Evolutionary conservation across 2,329 filamentous ascomycete species (phyloP), one percentile per base, ranked within the genome.

Genomic region (Penicillium sp.): DNA sequence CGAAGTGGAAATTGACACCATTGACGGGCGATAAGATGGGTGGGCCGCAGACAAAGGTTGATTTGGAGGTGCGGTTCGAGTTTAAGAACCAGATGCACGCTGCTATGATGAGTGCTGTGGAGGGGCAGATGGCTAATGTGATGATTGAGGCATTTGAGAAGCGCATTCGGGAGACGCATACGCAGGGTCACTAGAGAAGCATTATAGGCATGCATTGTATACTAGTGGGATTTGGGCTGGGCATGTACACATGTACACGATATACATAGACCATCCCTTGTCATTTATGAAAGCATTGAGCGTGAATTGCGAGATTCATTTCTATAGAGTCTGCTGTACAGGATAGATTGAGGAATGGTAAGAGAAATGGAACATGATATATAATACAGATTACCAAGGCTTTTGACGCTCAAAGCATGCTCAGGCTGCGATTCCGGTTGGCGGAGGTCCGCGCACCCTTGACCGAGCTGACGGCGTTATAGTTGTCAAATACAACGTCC

Each of bases 81-180:
- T 96, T 99, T 70, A 81, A 84, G 62, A 97, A 92, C 73, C 90
- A 92, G n/a, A 70, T 96, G 51, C 95, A 96, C 75, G 86, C 85
- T 39, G 85, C 88, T 18, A 78, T 96, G 67, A 94, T 92, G 69
- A 81, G 85, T 34, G 87, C 89, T 31, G 86, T 94, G 23, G 90
- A 90, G 59, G 87, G 90, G 29, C 90, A 89, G 74, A 85, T 96
- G 58, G 93, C 90, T 1, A 85, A 85, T 4, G 80, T 88, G 59
- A 96, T 99, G 91, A 88, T 97, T 60, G 86, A 89, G 70, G 93
- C 94, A 1, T 99, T 99, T 76, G 92, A 96, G 76, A 83, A 84
- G 72, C 81, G 89, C 66, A 91, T 94, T 6, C 78, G 77, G 67
- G 76, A 82, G 64, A 69, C 90, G 44, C 70, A 82, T 62, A 75